Percentiles rank a stretch among this genome's conserved stretches.
Evolutionary conservation across 352 stramenopile genomes (phyloP).

Genomic region (Globisporangium mamillatum): DNA sequence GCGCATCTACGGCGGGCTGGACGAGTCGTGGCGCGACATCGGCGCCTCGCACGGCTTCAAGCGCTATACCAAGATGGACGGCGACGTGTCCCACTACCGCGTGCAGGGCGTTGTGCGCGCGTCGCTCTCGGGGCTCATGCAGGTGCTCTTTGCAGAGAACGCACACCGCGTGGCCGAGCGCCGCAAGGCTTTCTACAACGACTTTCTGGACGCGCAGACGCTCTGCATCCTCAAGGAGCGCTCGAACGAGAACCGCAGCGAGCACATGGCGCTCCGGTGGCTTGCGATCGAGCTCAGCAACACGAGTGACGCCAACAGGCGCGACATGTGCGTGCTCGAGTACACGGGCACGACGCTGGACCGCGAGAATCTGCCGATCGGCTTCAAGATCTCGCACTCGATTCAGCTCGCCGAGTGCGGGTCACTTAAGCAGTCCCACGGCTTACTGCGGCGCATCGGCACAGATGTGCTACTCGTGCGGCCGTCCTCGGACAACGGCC

Average conservation of each 20-base stretch:
- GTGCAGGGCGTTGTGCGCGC: constrained; percentile 54
- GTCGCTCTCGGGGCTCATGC: constrained; percentile 60
- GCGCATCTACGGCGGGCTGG: constrained; percentile 34
- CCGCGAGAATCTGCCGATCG: constrained; percentile 44
- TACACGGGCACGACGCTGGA: constrained; percentile 66
- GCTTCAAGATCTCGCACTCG: constrained; percentile 60
- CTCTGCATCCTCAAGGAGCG: constrained; percentile 50
- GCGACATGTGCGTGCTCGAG: constrained; percentile 74
- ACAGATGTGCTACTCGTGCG: constrained; percentile 56
- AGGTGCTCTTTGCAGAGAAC: constrained; percentile 54
- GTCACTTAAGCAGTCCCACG: constrained; percentile 64
- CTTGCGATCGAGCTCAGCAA: constrained; percentile 58
- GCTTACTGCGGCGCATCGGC: constrained; percentile 42
- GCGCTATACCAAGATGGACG: constrained; percentile 50
- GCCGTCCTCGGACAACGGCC: constrained; percentile 32
- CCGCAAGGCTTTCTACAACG: constrained; percentile 51
- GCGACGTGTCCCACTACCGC: constrained; percentile 44
- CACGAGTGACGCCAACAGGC: constrained; percentile 40
- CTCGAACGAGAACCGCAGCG: constrained; percentile 39
- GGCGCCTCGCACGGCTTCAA: constrained; percentile 49
- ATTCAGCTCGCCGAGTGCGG: constrained; percentile 55
- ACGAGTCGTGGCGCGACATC: constrained; percentile 61
- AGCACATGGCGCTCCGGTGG: constrained; percentile 73
- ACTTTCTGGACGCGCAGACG: constrained; percentile 61
- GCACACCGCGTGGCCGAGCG: constrained; percentile 36